phyloP scores from a whole-genome alignment of 2,329 filamentous ascomycete species.

The Paecilomyces sp. region DNA sequence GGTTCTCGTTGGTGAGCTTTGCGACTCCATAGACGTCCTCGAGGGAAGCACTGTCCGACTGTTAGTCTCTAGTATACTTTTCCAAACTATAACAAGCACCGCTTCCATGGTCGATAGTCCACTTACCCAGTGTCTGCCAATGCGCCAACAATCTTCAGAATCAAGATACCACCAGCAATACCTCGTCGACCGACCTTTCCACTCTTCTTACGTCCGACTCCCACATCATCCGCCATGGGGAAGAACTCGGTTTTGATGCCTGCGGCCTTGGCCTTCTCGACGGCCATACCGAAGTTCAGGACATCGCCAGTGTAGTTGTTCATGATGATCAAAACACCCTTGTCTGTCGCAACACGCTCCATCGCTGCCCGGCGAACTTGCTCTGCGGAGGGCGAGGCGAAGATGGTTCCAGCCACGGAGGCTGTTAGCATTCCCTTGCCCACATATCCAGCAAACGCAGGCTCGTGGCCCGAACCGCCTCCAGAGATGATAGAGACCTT shows the following conservation, averaged over 20 bases:
- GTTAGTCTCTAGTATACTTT: slow-evolving; percentile 3
- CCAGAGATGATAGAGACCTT: slow-evolving; percentile 81
- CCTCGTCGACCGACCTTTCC: slow-evolving; percentile 91
- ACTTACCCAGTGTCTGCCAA: slow-evolving; percentile 63
- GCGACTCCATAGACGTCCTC: slow-evolving; percentile 68
- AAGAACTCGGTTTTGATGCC: slow-evolving; percentile 80
- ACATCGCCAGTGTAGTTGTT: slow-evolving; percentile 94
- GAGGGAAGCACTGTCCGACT: slow-evolving; percentile 41
- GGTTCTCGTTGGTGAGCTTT: slow-evolving; percentile 62
- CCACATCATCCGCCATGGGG: slow-evolving; percentile 85
- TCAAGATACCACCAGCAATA: slow-evolving; percentile 83
- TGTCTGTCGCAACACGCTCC: slow-evolving; percentile 60
- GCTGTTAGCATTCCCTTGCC: slow-evolving; percentile 73
- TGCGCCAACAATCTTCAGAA: slow-evolving; percentile 85
- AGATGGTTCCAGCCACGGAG: slow-evolving; percentile 80
- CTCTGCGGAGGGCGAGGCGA: slow-evolving; percentile 72
- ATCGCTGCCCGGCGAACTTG: slow-evolving; percentile 74
- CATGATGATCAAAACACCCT: slow-evolving; percentile 79
- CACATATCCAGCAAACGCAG: slow-evolving; percentile 79
- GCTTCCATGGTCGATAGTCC: background rate
- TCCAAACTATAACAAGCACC: background rate
- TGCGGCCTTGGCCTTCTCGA: slow-evolving; percentile 80
- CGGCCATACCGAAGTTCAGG: slow-evolving; percentile 87
- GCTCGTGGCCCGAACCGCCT: slow-evolving; percentile 85
- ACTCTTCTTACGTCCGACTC: slow-evolving; percentile 70